Percentiles rank a stretch among this genome's conserved stretches.
These are phyloP conservation scores for Cyclotella choctawhatcheeana DNA, from an alignment of 108 stramenopile genomes.

Conservation along the genomic window DNA sequence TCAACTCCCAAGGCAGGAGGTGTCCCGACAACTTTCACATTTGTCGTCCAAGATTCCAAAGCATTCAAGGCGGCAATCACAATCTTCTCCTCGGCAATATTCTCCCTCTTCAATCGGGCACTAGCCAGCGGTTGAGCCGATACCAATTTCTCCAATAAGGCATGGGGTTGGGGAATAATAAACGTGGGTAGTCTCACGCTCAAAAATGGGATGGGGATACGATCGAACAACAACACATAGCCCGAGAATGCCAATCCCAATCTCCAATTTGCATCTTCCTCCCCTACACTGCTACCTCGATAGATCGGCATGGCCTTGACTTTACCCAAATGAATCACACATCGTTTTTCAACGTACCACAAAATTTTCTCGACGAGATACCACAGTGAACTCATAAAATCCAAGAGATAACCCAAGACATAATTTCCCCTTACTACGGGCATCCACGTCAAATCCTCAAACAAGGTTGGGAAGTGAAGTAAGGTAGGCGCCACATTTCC, in stretches of 20 bases:
- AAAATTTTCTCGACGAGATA: constrained; percentile 76
- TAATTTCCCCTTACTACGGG: constrained; percentile 67
- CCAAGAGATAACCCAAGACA: constrained; percentile 63
- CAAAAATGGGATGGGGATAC: constrained; percentile 86
- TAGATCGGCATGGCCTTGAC: constrained; percentile 72
- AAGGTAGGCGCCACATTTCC: constrained; percentile 87
- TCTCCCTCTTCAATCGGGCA: constrained; percentile 71
- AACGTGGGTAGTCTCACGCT: constrained; percentile 77
- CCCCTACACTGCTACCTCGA: constrained; percentile 41
- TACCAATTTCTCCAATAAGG: constrained; percentile 73
- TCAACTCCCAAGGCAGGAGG: constrained; percentile 75
- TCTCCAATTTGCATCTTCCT: constrained; percentile 65
- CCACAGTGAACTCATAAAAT: constrained; percentile 66
- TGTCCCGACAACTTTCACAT: constrained; percentile 60
- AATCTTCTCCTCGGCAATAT: constrained; percentile 78
- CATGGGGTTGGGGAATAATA: constrained; percentile 90
- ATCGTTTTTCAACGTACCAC: constrained; percentile 81
- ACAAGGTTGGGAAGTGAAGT: constrained; percentile 85
- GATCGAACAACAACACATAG: constrained; percentile 75
- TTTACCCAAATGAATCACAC: constrained; percentile 80
- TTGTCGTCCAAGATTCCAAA: constrained; percentile 68
- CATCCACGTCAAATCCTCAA: constrained; percentile 73
- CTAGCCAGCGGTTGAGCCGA: constrained; percentile 84
- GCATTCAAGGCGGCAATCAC: constrained; percentile 66
- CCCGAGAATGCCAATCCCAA: constrained; percentile 80